Conservation (phyloP, 768 basidiomycete species). For the Pisolithus sp. region DNA sequence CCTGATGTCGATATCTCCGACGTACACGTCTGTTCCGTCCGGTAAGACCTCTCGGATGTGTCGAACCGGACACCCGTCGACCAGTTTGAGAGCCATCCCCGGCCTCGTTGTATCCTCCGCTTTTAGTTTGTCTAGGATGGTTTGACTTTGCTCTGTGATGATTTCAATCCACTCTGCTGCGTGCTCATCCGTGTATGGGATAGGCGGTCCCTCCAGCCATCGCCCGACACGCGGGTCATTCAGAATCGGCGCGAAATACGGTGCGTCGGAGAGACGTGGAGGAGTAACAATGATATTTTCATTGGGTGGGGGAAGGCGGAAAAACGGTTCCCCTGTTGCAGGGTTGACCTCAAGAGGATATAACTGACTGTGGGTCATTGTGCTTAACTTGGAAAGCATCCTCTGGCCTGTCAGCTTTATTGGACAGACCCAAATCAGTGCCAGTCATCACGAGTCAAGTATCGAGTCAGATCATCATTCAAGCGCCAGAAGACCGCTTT, state of each 20-base stretch:
- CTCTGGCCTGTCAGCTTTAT: no score
- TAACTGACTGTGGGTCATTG: conserved; percentile 19
- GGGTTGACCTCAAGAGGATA: conserved; percentile 38
- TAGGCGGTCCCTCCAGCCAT: conserved; percentile 43
- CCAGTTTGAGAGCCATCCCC: conserved; percentile 23
- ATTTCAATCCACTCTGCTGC: conserved; percentile 33
- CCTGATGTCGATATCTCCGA: conserved; percentile 36
- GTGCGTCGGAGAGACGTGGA: conserved; percentile 41
- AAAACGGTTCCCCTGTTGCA: conserved; percentile 45
- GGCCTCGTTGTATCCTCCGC: conserved; percentile 12
- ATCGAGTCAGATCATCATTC: background rate
- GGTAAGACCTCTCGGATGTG: conserved; percentile 47
- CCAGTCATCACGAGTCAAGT: background rate
- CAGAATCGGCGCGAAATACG: conserved; percentile 31
- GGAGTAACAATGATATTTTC: conserved; percentile 56
- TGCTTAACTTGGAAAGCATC: background rate
- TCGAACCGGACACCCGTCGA: conserved; percentile 44
- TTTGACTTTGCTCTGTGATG: conserved; percentile 15
- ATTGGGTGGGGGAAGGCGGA: conserved; percentile 45
- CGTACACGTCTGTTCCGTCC: conserved; percentile 46
- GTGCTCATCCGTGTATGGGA: conserved; percentile 44
- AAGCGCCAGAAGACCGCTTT: no score
- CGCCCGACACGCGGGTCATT: conserved; percentile 45
- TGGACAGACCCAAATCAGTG: background rate
- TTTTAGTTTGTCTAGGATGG: conserved; percentile 14